Base-by-base conservation (phyloP, 805 yeast genomes). In the Blastobotrys terrestris region DNA sequence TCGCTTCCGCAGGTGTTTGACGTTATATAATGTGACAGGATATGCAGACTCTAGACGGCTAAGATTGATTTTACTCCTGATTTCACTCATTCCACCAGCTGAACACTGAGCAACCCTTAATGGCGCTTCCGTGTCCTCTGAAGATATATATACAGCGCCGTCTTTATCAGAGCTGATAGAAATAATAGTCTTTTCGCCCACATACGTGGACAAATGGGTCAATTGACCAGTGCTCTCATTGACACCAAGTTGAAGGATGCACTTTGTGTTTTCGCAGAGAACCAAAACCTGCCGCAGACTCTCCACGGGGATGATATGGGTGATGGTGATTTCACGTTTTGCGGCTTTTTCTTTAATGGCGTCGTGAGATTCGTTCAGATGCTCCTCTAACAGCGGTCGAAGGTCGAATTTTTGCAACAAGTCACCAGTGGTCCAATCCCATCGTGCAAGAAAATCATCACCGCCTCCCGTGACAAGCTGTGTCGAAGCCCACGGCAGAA, bases 401-500 rank as follows among this genome's bases (percentile, higher is more conserved):
- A 85, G 69, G 19, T 80, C 75, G 45, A 84, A 72, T 50, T 74
- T 74, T 26, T 74, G 72, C 2, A 85, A 54, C 53, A 78, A 70
- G 52, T 70, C 66, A 39, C 79, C 80, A 15, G 73, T 63, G 21
- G 73, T 71, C 96, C 97, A 90, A 56, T 87, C 76, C 97, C 98
- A 92, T 16, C 81, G 65, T 55, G 78, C 74, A 11, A 94, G 63
- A 58, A 68, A 81, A 50, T 79, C 80, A 65, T 94, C 99, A 58
- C 99, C 99, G 39, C 99, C 99, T 2, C 85, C 98, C 63, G 94
- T 84, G 20, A 91, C 67, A 50, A 94, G 72, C 16, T 79, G 62
- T 19, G 72, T 63, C 2, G 71, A 64, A 39, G 79, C 67, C 74
- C 82, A 80, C 2, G 65, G 56, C 19, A 89, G 84, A 13, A 83